Evolutionary conservation across 1,284 basidiomycete species (phyloP), one percentile per base, ranked within the genome.

Genomic region (Trametes sp.): DNA sequence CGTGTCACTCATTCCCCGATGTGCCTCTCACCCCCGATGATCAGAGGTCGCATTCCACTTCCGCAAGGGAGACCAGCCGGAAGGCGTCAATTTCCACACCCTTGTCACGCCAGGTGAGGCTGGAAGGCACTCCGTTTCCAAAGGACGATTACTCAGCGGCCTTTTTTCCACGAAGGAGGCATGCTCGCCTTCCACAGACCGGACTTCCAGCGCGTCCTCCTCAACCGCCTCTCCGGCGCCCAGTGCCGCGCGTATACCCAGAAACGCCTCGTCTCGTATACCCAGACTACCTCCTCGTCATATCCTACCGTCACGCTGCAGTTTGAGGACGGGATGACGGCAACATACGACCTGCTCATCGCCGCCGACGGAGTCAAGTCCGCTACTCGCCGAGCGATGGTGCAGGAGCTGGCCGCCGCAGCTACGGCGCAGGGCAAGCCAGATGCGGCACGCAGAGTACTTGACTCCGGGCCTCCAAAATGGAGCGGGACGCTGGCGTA

Each of bases 341-440:
- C 80, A 2, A 70, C 73, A 4, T 83, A 80, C 65, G 82, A 86
- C 61, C 48, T 85, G 13, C 76, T 85, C 19, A 72, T 86, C 26
- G 84, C 82, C 28, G 82, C 83, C 0, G 84, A 86, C 62, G 84
- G 85, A 0, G 67, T 80, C 51, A 74, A 75, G 52, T 78, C 76
- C 0, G 67, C 65, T 4, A 73, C 74, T 4, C 72, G 79, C 19
- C 63, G 64, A 9, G 35, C 42, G 19, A 59, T 77, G 61, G 61
- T 76, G 14, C 53, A 63, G 4, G 70, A 71, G 35, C 62, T 71
- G 2, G 75, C 76, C 0, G 29, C 33, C 3, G 44, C 57, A 3
- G 70, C 67, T 0, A 59, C 56, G 14, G 64, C 64, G 10, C 57
- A 66, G 23, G 71, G 70, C 2, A 44, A 56, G 14, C 33, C 28